Conservation (phyloP, 306 rosid species). For the Quillaja saponaria region DNA sequence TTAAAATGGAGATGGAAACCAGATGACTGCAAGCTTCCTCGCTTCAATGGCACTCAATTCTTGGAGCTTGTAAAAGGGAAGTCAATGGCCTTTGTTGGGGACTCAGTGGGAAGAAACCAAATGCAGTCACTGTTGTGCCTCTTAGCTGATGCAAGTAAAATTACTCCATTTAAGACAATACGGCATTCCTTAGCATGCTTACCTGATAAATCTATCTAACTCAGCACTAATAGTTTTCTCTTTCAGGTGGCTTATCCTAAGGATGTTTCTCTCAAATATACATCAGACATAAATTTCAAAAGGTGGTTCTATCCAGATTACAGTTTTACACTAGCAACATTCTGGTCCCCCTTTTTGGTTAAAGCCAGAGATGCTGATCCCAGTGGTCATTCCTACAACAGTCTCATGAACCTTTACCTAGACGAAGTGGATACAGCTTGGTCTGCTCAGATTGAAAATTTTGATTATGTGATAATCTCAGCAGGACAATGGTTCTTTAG, state of each 20-base stretch:
- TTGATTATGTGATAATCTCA: conserved; percentile 74
- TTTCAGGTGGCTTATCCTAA: conserved; percentile 67
- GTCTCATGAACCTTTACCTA: conserved; percentile 60
- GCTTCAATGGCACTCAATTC: conserved; percentile 69
- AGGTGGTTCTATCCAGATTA: conserved; percentile 55
- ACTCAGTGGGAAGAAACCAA: conserved; percentile 83
- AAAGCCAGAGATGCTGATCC: conserved; percentile 48
- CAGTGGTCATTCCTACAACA: conserved; percentile 42
- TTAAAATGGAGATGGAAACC: conserved; percentile 91
- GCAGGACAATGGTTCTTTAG: conserved; percentile 94
- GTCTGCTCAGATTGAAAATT: conserved; percentile 48
- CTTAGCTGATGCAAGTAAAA: conserved; percentile 19
- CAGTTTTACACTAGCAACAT: conserved; percentile 64
- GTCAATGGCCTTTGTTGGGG: conserved; percentile 84
- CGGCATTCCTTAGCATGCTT: conserved; percentile 21
- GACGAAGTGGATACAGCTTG: conserved; percentile 69
- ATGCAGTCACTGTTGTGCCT: conserved; percentile 85
- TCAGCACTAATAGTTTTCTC: not conserved
- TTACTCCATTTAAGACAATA: not conserved
- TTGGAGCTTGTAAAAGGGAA: conserved; percentile 66
- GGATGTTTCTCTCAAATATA: conserved; percentile 47
- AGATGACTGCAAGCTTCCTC: conserved; percentile 69
- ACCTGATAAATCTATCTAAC: not conserved
- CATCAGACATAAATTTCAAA: conserved; percentile 47
- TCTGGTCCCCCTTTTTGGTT: conserved; percentile 83